Conservation (phyloP, 495 filamentous ascomycete genomes). For the Podospora pseudoanserina region DNA sequence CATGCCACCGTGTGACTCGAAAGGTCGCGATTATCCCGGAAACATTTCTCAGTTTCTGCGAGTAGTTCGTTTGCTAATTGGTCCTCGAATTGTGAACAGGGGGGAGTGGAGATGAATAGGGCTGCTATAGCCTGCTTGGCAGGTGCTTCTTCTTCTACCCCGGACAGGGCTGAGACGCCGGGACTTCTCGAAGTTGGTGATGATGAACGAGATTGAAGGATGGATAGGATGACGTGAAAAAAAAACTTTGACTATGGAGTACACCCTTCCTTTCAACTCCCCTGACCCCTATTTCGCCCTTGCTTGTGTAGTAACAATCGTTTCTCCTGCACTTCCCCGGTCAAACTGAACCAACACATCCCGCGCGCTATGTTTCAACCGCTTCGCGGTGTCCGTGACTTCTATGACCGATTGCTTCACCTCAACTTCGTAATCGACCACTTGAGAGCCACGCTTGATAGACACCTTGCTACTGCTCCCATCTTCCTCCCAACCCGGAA, state of each 20-base stretch:
- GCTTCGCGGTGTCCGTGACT: not conserved
- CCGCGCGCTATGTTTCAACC: no score
- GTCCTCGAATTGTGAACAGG: not conserved
- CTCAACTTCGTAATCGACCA: not conserved
- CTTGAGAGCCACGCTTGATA: not conserved
- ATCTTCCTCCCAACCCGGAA: not conserved
- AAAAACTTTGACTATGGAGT: no score
- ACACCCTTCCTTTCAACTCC: no score
- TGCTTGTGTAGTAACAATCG: no score
- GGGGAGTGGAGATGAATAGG: not conserved
- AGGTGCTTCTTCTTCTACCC: not conserved
- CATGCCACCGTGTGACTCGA: not conserved
- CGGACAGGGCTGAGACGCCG: conserved; percentile 9
- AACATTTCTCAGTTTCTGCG: not conserved
- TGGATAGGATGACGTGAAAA: not conserved
- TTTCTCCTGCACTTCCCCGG: no score
- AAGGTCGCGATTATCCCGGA: no score
- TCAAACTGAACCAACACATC: no score
- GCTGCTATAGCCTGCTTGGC: no score
- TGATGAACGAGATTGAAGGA: not conserved
- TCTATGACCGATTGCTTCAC: not conserved
- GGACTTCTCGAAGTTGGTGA: not conserved
- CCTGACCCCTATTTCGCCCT: no score
- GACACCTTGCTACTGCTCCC: not conserved
- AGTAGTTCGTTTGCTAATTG: not conserved